phyloP scores from a whole-genome alignment of 2,329 filamentous ascomycete genomes.

The Hypoxylon sp. region DNA sequence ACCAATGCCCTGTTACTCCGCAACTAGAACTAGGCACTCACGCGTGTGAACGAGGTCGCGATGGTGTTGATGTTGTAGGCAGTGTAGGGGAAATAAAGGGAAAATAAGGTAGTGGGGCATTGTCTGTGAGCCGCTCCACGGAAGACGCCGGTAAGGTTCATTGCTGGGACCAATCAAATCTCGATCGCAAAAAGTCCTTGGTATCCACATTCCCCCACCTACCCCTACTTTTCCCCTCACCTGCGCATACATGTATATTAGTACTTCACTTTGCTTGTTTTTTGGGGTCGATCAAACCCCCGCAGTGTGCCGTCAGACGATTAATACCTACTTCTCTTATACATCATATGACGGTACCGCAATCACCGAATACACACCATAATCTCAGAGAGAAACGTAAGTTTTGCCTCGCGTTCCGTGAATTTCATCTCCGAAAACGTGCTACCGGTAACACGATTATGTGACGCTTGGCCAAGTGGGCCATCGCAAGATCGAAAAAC shows the following conservation, averaged over 20 bases:
- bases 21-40: not conserved
- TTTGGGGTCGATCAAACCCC: conserved; percentile 18
- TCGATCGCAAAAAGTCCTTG: conserved; percentile 16
- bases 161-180: conserved; percentile 26
- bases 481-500: conserved; percentile 5
- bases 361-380: conserved; percentile 3
- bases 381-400: conserved; percentile 31
- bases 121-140: conserved; percentile 4
- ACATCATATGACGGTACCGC: conserved; percentile 37
- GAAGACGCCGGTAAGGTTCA: conserved; percentile 16
- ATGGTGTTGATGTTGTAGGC: not conserved
- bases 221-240: conserved; percentile 1
- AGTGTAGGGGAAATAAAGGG: not conserved
- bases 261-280: not conserved
- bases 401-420: conserved; percentile 34
- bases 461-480: conserved; percentile 31
- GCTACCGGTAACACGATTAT: conserved; percentile 25
- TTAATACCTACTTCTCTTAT: conserved; percentile 10
- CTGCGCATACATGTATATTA: not conserved
- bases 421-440: conserved; percentile 4
- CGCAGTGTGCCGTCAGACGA: conserved; percentile 31
- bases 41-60: not conserved
- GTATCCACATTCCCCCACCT: not conserved
- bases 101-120: conserved; percentile 15
- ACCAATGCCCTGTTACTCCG: not conserved